Evolutionary conservation across 2,329 filamentous ascomycete genomes (phyloP), one percentile per base, ranked within the genome.

Genomic region (Xylaria sp.): DNA sequence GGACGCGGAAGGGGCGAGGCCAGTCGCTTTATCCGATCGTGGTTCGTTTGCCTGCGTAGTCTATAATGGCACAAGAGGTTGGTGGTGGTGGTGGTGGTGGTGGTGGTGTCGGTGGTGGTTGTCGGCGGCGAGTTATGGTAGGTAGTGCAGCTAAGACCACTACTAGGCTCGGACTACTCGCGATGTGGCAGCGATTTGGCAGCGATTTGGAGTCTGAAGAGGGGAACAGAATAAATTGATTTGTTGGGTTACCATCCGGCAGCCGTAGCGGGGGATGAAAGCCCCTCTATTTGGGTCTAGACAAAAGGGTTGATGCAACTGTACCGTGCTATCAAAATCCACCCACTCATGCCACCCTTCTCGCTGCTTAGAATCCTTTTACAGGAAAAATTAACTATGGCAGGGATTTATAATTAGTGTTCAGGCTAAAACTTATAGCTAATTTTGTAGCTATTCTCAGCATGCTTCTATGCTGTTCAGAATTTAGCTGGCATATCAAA

Each of bases 221-320:
- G 66, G 66, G 66, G 66, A 52, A 48, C 53, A 57, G 57, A 64
- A 62, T 62, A 60, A 62, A 63, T 59, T 68, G 66, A 65, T 65
- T 70, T 61, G 68, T 66, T 68, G 59, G 66, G 43, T 43, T 53
- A 25, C 53, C 46, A 12, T 53, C 66, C 63, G 63, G 63, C 63
- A 63, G 62, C 66, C 25, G 59, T 65, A 34, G 65, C 50, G 61
- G 67, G 67, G 67, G 62, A 18, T 30, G 53, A 23, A 41, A 23
- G 43, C n/a, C 20, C n/a, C 30, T 58, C 41, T 41, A 34, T 64
- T 58, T 57, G 43, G 61, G 28, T 46, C 36, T n/a, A 53, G 46
- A 60, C 45, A 60, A 50, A 43, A 23, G 46, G 36, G 63, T 57
- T 20, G 56, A 36, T 41, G 32, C 48, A 23, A 25, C 23, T 46